Conservation (phyloP, 1,284 basidiomycete genomes). For the Laetiporus sulphureus region DNA sequence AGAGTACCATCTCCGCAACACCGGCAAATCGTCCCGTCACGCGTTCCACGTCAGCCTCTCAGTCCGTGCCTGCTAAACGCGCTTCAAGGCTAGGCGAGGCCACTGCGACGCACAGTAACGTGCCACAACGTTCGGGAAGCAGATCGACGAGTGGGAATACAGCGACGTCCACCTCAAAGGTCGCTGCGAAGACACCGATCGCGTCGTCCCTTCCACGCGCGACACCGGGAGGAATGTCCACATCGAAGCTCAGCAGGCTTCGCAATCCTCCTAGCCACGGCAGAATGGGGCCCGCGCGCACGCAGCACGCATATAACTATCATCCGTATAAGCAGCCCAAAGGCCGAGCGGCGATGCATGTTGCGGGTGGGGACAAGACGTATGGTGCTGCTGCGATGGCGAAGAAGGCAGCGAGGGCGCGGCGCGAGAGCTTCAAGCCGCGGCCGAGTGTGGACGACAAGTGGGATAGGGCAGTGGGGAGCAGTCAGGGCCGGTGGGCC, state of each 20-base stretch:
- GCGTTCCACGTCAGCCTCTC: constrained; percentile 25
- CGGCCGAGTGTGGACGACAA: constrained; percentile 56
- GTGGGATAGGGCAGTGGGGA: constrained; percentile 12
- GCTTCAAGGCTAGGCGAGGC: constrained; percentile 44
- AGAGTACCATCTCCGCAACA: constrained; percentile 16
- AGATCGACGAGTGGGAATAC: constrained; percentile 11
- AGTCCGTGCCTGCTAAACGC: constrained; percentile 49
- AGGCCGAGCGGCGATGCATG: constrained; percentile 8
- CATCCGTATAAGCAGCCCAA: too few relatives aligned
- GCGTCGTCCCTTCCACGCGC: constrained; percentile 31
- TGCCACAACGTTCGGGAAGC: constrained; percentile 10
- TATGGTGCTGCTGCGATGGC: constrained; percentile 11
- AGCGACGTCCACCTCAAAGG: constrained; percentile 39
- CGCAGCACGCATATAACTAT: constrained; percentile 13
- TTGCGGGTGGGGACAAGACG: constrained; percentile 12
- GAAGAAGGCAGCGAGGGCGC: constrained; percentile 41
- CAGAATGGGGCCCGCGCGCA: constrained; percentile 23
- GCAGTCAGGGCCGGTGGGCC: constrained; percentile 19
- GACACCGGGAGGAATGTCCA: constrained; percentile 34
- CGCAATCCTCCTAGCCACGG: constrained; percentile 49
- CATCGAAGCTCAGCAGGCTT: constrained; percentile 39
- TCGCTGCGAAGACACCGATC: constrained; percentile 31
- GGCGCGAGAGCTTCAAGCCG: constrained; percentile 73
- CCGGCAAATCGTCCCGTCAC: constrained; percentile 50
- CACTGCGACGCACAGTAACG: constrained; percentile 16